Evolutionary conservation across 1,284 basidiomycete species (phyloP), one percentile per base, ranked within the genome.

Genomic region (Anthracocystis setariae): DNA sequence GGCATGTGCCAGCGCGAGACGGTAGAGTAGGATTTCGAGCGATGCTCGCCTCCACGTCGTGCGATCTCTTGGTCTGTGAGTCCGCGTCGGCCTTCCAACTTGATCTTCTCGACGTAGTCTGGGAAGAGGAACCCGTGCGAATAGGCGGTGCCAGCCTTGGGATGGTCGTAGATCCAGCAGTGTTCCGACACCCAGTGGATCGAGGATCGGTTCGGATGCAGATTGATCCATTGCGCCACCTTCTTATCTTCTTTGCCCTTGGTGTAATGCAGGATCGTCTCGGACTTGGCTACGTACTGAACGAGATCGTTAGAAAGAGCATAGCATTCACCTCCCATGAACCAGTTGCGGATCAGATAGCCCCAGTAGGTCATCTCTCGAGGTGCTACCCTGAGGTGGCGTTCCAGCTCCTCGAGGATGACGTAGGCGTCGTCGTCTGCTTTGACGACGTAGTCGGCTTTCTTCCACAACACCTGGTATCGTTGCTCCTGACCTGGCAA

Each of bases 121-220:
- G 95, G 95, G 85, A 94, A 98, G n/a, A 98, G 84, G 85, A 93
- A 98, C 1, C 95, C 95, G 84, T 97, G 95, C 5, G 93, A 90
- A 82, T 98, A 97, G 15, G 84, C 61, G 85, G 94, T 97, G 46
- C 91, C 90, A 3, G 91, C 89, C 51, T 93, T 90, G 0, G 95
- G 95, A 84, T 97, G 94, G 83, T 98, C 95, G 84, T 98, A 97
- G 73, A 98, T 93, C 92, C 93, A 97, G 84, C 95, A 98, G 25
- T 90, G 88, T 82, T 98, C 95, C 75, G 92, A 91, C 27, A 88
- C 87, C 93, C 93, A 98, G 52, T 92, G 88, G 37, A 98, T 89
- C 70, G 90, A 87, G 33, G 87, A 85, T 12, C 90, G 88, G 46
- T 90, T 88, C 0, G 95, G 95, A 84, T 98, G 94, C 58, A 90